phyloP scores from a whole-genome alignment of 371 early-diverging fungal genomes.

The Mucor sp. region DNA sequence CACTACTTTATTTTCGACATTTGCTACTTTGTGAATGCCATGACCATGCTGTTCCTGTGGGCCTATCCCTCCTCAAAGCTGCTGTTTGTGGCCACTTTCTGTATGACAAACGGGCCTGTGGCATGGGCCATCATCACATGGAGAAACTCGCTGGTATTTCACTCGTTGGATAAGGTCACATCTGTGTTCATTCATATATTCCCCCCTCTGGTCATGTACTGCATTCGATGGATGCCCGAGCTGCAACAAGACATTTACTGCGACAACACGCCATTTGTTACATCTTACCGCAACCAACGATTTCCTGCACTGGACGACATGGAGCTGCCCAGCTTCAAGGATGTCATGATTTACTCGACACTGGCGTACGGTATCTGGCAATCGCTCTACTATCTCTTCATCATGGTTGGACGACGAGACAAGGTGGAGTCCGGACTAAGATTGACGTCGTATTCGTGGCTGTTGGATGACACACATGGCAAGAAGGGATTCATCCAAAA shows the following conservation, averaged over 20 bases:
- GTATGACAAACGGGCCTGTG: constrained; percentile 69
- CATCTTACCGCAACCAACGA: constrained; percentile 32
- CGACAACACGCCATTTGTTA: constrained; percentile 22
- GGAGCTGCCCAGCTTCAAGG: constrained; percentile 26
- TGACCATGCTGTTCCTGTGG: constrained; percentile 57
- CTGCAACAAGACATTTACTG: constrained; percentile 26
- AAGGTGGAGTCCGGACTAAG: constrained; percentile 68
- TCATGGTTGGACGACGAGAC: constrained; percentile 59
- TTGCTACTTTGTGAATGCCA: constrained; percentile 69
- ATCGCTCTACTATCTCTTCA: constrained; percentile 63
- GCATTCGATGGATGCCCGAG: constrained; percentile 64
- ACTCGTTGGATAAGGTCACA: constrained; percentile 76
- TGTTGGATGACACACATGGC: constrained; percentile 58
- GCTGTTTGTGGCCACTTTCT: constrained; percentile 57
- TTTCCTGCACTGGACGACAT: constrained; percentile 49
- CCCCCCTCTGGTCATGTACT: constrained; percentile 65
- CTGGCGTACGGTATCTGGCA: constrained; percentile 70
- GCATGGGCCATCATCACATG: constrained; percentile 76
- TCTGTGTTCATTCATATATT: constrained; percentile 73
- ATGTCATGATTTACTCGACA: constrained; percentile 52
- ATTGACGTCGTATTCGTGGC: constrained; percentile 70
- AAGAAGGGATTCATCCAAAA: constrained; percentile 51
- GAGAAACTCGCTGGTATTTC: constrained; percentile 69
- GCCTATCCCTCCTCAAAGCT: constrained; percentile 48
- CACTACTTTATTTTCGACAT: constrained; percentile 76